These are phyloP conservation scores for Xenosphaeropsis pyriputrescens DNA, from an alignment of 2,329 filamentous ascomycete species.

Conservation along the genomic window DNA sequence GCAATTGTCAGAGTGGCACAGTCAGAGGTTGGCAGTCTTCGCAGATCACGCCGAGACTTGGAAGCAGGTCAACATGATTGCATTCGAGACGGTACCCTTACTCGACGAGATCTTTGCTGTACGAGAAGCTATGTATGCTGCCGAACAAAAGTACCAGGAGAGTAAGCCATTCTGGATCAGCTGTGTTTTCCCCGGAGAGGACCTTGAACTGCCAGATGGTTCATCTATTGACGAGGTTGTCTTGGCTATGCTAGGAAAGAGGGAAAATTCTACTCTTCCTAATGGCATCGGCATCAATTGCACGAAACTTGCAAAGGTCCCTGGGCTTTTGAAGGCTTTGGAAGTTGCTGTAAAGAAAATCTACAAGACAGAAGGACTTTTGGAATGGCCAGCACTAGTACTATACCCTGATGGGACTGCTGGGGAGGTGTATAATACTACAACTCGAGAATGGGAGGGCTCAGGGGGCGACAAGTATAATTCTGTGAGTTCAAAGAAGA, in stretches of 20 bases:
- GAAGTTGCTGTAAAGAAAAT: constrained; percentile 30
- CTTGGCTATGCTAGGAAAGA: constrained; percentile 18
- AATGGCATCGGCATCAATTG: constrained; percentile 57
- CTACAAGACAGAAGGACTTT: too few species aligned
- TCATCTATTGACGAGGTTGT: constrained; percentile 28
- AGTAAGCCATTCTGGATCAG: constrained; percentile 38
- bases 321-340: constrained; percentile 35
- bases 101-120: constrained; percentile 45
- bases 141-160: constrained; percentile 1
- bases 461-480: too few species aligned
- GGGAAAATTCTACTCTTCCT: constrained; percentile 20
- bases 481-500: background rate
- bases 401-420: constrained; percentile 57
- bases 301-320: constrained; percentile 49
- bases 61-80: constrained; percentile 32
- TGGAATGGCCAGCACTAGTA: constrained; percentile 36
- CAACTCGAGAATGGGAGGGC: constrained; percentile 43
- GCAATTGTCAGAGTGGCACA: constrained; percentile 39
- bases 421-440: constrained; percentile 51
- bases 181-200: constrained; percentile 44
- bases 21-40: constrained; percentile 36
- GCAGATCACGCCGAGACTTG: constrained; percentile 11
- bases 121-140: constrained; percentile 28
- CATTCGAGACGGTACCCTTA: constrained; percentile 53
- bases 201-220: constrained; percentile 39